Percentiles rank a stretch among this genome's conserved stretches.
Conservation (phyloP, 1,139 yeast species). For the Geotrichum fermentans region DNA sequence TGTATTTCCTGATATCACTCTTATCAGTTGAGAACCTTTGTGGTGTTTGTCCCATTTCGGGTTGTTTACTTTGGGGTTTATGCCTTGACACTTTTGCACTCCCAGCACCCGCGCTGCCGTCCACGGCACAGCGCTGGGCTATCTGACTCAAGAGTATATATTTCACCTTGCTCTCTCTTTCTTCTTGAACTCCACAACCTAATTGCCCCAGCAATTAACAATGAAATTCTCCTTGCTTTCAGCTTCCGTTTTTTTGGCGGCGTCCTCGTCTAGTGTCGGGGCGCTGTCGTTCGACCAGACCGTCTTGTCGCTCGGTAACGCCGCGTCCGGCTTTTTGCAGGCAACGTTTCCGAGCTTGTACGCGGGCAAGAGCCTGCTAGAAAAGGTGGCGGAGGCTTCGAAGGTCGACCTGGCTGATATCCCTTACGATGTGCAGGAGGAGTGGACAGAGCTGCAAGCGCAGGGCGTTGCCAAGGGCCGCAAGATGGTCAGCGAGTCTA, state of each 20-base stretch:
- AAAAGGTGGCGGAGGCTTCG: not conserved
- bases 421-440: not conserved
- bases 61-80: too few species aligned
- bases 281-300: slow-evolving; percentile 3
- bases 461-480: not conserved
- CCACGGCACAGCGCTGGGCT: too few species aligned
- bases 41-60: too few species aligned
- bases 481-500: slow-evolving; percentile 4
- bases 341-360: slow-evolving; percentile 1
- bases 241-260: not conserved
- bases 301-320: not conserved
- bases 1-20: too few species aligned
- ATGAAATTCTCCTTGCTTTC: slow-evolving; percentile 9
- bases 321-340: slow-evolving; percentile 7
- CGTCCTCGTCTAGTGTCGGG: not conserved
- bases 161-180: too few species aligned
- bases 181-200: not conserved
- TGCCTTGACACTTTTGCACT: too few species aligned
- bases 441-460: not conserved
- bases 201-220: not conserved
- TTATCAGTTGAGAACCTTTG: too few species aligned
- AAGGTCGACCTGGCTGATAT: not conserved
- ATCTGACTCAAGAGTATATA: too few species aligned
- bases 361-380: not conserved
- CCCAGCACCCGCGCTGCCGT: too few species aligned